Conservation (phyloP, 352 stramenopile genomes). For the Globisporangium cylindrosporum region DNA sequence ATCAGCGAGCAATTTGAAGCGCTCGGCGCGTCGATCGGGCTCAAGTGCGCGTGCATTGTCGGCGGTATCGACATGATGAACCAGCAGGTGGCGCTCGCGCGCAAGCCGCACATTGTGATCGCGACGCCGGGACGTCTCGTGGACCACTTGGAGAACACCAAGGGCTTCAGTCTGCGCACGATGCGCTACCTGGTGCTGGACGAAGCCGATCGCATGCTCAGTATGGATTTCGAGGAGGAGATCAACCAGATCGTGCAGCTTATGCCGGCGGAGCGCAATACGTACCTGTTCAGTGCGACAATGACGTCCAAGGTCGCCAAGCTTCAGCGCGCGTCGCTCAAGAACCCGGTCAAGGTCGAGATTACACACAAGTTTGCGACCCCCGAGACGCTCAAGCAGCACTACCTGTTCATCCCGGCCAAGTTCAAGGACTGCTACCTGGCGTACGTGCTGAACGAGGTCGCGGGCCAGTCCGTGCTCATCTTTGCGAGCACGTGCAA, state of each 20-base stretch:
- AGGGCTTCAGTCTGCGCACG: constrained; percentile 91
- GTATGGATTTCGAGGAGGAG: constrained; percentile 98
- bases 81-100: constrained; percentile 95
- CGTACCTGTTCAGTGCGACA: constrained; percentile 99
- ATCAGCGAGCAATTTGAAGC: constrained; percentile 95
- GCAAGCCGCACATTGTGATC: constrained; percentile 96
- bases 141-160: constrained; percentile 96
- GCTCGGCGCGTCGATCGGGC: constrained; percentile 89
- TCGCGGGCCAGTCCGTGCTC: constrained; percentile 95
- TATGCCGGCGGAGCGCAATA: constrained; percentile 92
- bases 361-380: constrained; percentile 98
- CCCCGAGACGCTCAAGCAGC: constrained; percentile 96
- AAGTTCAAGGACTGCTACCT: constrained; percentile 99
- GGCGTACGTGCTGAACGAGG: constrained; percentile 97
- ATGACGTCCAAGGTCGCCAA: constrained; percentile 99
- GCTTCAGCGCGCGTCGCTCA: constrained; percentile 96
- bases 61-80: constrained; percentile 97
- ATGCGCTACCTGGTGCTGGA: constrained; percentile 93
- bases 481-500: constrained; percentile 99
- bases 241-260: constrained; percentile 98
- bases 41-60: constrained; percentile 90
- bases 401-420: constrained; percentile 98
- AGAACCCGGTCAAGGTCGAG: constrained; percentile 96
- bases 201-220: constrained; percentile 95
- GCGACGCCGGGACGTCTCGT: constrained; percentile 92